phyloP scores from a whole-genome alignment of 352 stramenopile genomes.

The Aphanomyces stellatus region DNA sequence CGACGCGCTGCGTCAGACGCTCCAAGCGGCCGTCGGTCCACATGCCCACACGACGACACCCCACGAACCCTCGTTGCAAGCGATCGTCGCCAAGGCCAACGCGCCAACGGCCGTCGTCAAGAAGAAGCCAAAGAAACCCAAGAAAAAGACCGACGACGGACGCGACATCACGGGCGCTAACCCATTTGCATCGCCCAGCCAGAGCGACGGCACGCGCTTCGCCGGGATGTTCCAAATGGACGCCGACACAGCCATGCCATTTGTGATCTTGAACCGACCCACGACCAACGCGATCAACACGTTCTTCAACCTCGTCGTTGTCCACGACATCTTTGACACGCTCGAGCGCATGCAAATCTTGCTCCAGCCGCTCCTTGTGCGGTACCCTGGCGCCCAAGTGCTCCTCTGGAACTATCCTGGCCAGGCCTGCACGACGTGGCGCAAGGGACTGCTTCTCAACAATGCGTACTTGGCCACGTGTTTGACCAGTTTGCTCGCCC shows the following conservation, averaged over 20 bases:
- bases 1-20: constrained; percentile 57
- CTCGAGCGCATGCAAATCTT: constrained; percentile 92
- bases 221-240: constrained; percentile 85
- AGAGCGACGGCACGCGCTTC: constrained; percentile 39
- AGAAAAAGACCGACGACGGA: constrained; percentile 33
- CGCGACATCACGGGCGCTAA: too few species aligned
- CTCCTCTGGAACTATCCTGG: constrained; percentile 96
- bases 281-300: constrained; percentile 28
- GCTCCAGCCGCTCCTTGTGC: constrained; percentile 76
- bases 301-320: constrained; percentile 93
- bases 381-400: constrained; percentile 83
- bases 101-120: constrained; percentile 20
- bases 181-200: constrained; percentile 34
- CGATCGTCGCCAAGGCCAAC: constrained; percentile 35
- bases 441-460: constrained; percentile 81
- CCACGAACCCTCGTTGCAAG: constrained; percentile 29
- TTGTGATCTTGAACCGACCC: constrained; percentile 74
- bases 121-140: constrained; percentile 2
- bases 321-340: constrained; percentile 94
- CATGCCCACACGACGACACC: constrained; percentile 18
- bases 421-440: constrained; percentile 92
- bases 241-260: constrained; percentile 88
- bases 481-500: constrained; percentile 73
- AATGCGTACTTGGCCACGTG: constrained; percentile 88
- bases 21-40: constrained; percentile 66